A percentile compares a stretch with the other conserved stretches of the same genome.
Evolutionary conservation across 805 yeast species (phyloP).

Genomic region (Cyberlindnera saturnus): DNA sequence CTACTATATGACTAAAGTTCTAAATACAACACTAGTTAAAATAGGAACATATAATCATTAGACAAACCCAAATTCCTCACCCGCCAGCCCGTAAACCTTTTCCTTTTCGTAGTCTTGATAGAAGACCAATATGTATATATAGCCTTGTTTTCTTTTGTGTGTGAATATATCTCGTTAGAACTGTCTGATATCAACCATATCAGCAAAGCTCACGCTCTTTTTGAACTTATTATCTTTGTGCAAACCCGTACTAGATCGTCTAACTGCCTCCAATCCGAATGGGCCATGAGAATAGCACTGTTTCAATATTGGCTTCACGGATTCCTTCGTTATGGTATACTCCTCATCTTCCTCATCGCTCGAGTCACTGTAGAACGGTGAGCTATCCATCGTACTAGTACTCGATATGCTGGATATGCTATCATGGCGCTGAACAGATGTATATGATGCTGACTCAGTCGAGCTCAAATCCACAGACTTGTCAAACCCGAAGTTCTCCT

Average conservation of each 20-base stretch:
- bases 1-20: no score
- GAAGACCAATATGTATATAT: no score
- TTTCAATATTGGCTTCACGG: constrained; percentile 15
- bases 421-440: constrained; percentile 2
- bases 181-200: constrained; percentile 24
- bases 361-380: constrained; percentile 10
- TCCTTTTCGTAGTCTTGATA: no score
- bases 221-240: constrained; percentile 1
- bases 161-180: constrained; percentile 6
- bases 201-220: constrained; percentile 23
- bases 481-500: constrained; percentile 10
- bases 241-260: not conserved
- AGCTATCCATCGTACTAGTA: constrained; percentile 6
- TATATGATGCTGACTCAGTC: not conserved
- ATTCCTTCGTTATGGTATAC: no score
- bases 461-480: not conserved
- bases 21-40: no score
- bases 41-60: no score
- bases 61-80: no score
- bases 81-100: no score
- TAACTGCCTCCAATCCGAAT: constrained; percentile 8
- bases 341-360: constrained; percentile 9
- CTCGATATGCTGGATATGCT: constrained; percentile 8
- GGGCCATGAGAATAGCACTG: constrained; percentile 5
- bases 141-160: no score